Evolutionary conservation across 2,329 filamentous ascomycete genomes (phyloP).

Genomic region (Berkeleyomyces rouxiae): DNA sequence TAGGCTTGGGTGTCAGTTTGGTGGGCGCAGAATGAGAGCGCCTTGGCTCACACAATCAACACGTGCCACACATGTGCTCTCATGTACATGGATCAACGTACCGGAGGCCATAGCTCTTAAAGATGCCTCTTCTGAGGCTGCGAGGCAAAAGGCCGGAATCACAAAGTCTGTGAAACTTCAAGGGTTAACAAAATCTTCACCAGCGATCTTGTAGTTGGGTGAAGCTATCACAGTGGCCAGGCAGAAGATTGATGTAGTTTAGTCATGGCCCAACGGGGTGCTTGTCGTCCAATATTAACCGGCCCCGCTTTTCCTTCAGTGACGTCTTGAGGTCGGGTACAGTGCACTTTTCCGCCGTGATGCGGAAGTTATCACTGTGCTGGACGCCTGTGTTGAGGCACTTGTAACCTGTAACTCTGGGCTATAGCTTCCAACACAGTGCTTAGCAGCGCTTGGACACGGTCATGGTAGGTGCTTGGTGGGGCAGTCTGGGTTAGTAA

Average conservation of each 20-base stretch:
- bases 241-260: not conserved
- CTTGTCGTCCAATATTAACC: not conserved
- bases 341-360: no score
- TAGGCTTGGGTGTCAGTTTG: not conserved
- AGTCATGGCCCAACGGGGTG: not conserved
- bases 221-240: not conserved
- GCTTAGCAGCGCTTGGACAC: not conserved
- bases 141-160: no score
- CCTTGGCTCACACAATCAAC: not conserved
- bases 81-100: not conserved
- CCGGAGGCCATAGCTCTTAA: not conserved
- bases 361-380: no score
- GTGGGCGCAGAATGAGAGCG: not conserved
- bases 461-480: not conserved
- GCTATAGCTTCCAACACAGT: not conserved
- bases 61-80: not conserved
- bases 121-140: not conserved
- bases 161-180: no score
- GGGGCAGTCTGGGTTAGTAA: constrained; percentile 2
- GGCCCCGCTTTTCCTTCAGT: not conserved
- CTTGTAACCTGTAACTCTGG: no score
- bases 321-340: no score
- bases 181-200: no score
- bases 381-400: no score
- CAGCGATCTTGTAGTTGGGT: not conserved